Percentiles rank a stretch among this genome's conserved stretches.
Evolutionary conservation across 129 eudicot genomes (phyloP).

Genomic region (Helianthus annuus): DNA sequence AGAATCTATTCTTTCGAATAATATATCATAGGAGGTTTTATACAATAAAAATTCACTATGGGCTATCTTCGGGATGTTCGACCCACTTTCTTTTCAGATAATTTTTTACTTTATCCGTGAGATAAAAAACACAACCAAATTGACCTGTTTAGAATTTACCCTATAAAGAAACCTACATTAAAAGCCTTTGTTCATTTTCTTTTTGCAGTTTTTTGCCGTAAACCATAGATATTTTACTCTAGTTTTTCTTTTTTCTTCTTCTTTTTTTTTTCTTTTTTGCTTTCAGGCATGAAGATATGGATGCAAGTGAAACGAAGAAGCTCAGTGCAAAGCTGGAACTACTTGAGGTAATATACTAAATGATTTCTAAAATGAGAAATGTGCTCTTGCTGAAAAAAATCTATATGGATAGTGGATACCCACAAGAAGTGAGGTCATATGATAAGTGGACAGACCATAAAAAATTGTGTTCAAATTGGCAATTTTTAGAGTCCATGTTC

Average conservation of each 20-base stretch:
- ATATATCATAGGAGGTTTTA: background rate
- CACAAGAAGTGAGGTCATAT: too few species aligned
- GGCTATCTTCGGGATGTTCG: background rate
- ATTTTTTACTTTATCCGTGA: background rate
- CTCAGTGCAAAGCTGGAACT: constrained; percentile 27
- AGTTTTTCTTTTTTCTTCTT: background rate
- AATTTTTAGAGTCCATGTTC: too few species aligned
- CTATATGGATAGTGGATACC: too few species aligned
- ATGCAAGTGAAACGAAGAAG: constrained; percentile 22
- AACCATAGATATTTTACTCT: constrained; percentile 2
- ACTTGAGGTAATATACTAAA: constrained; percentile 25
- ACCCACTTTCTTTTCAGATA: background rate
- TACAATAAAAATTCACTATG: background rate
- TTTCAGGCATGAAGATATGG: background rate
- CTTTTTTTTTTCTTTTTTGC: background rate
- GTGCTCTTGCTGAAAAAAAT: too few species aligned
- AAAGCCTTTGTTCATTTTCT: background rate
- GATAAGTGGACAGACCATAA: too few species aligned
- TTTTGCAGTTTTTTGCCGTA: background rate
- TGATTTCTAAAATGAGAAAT: background rate
- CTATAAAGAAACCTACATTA: background rate
- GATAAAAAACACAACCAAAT: background rate
- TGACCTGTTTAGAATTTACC: constrained; percentile 10
- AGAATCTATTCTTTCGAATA: background rate
- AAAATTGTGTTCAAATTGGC: too few species aligned